Evolutionary conservation across 176 grass and related monocot genomes (phyloP), one percentile per base, ranked within the genome.

Genomic region (Oryza nivara): DNA sequence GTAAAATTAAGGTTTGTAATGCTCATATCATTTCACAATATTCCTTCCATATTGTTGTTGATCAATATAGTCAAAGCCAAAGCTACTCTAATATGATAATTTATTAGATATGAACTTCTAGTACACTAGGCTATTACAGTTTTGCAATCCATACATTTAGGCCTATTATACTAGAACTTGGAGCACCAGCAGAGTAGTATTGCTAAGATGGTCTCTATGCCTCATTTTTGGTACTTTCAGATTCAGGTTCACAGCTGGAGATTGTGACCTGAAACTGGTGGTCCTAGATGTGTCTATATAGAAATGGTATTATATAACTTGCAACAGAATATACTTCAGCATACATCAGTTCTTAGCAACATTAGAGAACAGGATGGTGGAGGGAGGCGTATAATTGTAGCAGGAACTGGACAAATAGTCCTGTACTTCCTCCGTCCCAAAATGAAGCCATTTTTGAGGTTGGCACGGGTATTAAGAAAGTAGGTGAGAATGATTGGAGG

Each of bases 1-100:
- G 83, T 94, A 58, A 90, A 72, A 82, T 94, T 89, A 78, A 94
- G 94, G 94, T 97, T 65, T 67, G 86, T 88, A 40, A 66, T 80
- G 72, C 65, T 78, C 32, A 44, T 78, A 65, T n/a, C 56, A n/a
- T 61, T 58, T 73, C n/a, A 63, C 72, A 15, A 60, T 41, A 52
- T 52, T 58, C 40, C 66, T 88, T 58, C 44, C 32, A 47, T 26
- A 17, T 45, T 30, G 36, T 71, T 88, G 44, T 74, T 68, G 64
- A 22, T 86, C 68, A 73, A 61, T 88, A 38, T 85, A 81, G 35
- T 71, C 70, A 44, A 72, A 77, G 52, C 46, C 73, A 36, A 80
- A 71, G 7, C 9, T 76, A 70, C 45, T 73, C 15, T 67, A 47
- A 67, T 35, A 40, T 65, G 60, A 48, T 20, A 51, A 13, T 2